phyloP scores from a whole-genome alignment of 176 grass and related monocot genomes.

The Phyllostachys edulis region DNA sequence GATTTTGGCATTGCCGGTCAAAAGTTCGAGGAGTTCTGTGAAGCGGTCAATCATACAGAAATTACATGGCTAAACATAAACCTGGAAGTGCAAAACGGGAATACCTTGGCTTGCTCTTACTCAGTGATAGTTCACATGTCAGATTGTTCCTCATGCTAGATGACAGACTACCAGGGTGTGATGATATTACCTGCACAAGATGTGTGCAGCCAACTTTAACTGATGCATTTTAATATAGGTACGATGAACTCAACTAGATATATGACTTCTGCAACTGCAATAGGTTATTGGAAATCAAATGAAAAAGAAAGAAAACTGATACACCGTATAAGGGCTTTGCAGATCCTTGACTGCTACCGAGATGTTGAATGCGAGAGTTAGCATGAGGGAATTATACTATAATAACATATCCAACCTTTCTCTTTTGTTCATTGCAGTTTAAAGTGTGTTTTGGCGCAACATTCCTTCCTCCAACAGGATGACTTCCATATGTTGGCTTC shows the following conservation, averaged over 20 bases:
- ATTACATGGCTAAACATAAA: not conserved
- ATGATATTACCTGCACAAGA: conserved; percentile 5
- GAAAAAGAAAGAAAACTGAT: not conserved
- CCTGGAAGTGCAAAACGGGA: not conserved
- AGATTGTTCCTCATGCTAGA: conserved; percentile 14
- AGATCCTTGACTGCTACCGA: not conserved
- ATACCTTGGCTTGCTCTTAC: conserved; percentile 52
- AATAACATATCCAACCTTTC: conserved; percentile 33
- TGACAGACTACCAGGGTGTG: not conserved
- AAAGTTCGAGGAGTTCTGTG: not conserved
- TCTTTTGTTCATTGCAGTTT: conserved; percentile 28
- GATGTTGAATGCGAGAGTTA: not conserved
- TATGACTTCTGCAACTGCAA: not conserved
- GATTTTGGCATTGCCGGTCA: not conserved
- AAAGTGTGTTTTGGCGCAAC: not conserved
- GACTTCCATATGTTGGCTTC: conserved; percentile 13
- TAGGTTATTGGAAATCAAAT: not conserved
- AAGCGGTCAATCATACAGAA: not conserved
- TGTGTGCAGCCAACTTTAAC: not conserved
- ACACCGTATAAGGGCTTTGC: not conserved
- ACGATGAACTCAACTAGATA: not conserved
- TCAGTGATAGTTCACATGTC: not conserved
- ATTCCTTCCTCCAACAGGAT: conserved; percentile 21
- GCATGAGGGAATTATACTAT: not conserved
- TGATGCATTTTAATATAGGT: too few species aligned